Evolutionary conservation across 352 stramenopile genomes (phyloP).

Genomic region (Pythium biforme): DNA sequence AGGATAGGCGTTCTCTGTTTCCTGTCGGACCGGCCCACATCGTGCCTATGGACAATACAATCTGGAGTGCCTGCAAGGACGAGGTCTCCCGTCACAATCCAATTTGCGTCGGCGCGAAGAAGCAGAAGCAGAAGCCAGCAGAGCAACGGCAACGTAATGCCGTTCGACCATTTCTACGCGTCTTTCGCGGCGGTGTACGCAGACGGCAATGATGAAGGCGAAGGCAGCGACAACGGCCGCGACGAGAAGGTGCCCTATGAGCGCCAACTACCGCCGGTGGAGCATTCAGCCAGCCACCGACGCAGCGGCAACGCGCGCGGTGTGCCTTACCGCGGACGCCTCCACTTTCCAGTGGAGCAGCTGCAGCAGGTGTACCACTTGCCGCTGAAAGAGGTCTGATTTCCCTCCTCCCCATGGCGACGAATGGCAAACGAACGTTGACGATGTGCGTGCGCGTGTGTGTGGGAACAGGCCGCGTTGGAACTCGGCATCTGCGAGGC

Average conservation of each 20-base stretch:
- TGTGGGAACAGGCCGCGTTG: conserved; percentile 42
- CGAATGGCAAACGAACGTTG: too few relatives aligned
- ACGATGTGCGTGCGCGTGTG: too few relatives aligned
- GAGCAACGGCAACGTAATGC: neutral
- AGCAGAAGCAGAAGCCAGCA: neutral
- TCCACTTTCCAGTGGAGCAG: conserved; percentile 57
- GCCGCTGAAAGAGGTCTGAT: conserved; percentile 62
- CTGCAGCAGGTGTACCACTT: conserved; percentile 71
- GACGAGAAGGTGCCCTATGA: too few relatives aligned
- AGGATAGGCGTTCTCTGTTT: too few relatives aligned
- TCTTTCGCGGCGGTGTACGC: neutral
- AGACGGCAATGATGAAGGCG: neutral
- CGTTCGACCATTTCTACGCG: neutral
- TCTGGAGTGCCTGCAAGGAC: too few relatives aligned
- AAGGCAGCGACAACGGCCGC: too few relatives aligned
- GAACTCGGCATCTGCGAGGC: conserved; percentile 67
- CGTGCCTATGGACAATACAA: too few relatives aligned
- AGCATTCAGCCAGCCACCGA: neutral
- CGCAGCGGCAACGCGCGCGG: neutral
- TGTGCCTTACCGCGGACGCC: conserved; percentile 24
- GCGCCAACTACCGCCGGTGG: too few relatives aligned
- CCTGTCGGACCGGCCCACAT: too few relatives aligned
- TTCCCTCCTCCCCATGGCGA: neutral
- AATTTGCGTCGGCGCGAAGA: neutral
- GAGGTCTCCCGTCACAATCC: neutral